Evolutionary conservation across 2,329 filamentous ascomycete genomes (phyloP), one percentile per base, ranked within the genome.

Genomic region (Aspergillus puulaauensis): DNA sequence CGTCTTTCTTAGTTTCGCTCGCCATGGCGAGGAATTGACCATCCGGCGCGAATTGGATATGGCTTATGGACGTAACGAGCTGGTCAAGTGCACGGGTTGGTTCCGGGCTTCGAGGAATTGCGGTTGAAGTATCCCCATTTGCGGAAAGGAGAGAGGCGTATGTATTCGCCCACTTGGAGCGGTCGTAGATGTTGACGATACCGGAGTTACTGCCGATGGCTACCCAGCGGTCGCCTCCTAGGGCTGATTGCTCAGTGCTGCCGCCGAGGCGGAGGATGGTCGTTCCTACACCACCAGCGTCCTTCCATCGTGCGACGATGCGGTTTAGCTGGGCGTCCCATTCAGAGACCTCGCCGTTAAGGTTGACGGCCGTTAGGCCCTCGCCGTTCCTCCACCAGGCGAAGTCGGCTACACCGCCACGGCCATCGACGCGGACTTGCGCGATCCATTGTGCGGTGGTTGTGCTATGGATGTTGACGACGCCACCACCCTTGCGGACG

Each of bases 121-220:
- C 78, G 39, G 68, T 67, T 17, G 54, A 54, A 7, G 67, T 57
- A 21, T 74, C 69, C 47, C 57, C 61, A 4, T 62, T 59, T 9
- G 63, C 60, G n/a, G 52, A 52, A 41, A 58, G 40, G 31, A 76
- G 75, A 35, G 60, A 66, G 59, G 69, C 66, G 60, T 73, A 74
- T 50, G 79, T 66, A 33, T 69, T 69, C 40, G 77, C 76, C 77
- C 91, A 87, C 27, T 83, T 80, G 62, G 84, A 80, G 5, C 95
- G 88, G 71, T 98, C 91, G 78, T 99, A 99, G 60, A 99, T 82
- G 74, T 98, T 98, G 57, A 96, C 86, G 57, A 99, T 90, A 58
- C 95, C 95, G 61, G 86, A 92, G 62, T 86, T 90, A 58, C 89
- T 93, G 11, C 95, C 95, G 44, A 97, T 80, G 0, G 90, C 92